A percentile compares a stretch with the other conserved stretches of the same genome.
phyloP scores from a whole-genome alignment of 192 early-diverging fungal species.

The Coemansia sp. region DNA sequence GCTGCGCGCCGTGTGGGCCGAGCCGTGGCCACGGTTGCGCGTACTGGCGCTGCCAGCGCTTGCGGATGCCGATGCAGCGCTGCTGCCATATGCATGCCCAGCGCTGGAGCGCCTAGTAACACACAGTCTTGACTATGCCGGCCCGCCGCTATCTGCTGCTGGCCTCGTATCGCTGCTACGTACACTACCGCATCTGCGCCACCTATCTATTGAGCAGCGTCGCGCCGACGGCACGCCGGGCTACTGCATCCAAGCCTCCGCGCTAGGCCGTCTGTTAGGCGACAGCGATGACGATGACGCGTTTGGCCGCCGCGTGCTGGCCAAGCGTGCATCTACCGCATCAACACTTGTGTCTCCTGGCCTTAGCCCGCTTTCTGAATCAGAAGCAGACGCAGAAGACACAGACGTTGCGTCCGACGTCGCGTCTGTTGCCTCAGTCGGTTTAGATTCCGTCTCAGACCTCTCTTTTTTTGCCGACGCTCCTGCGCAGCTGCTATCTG shows the following conservation, averaged over 20 bases:
- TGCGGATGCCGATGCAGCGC: slow-evolving; percentile 26
- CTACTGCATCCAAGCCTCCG: slow-evolving; percentile 28
- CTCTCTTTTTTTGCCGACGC: neutral
- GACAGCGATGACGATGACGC: slow-evolving; percentile 18
- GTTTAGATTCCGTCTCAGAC: neutral
- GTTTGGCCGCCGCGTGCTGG: slow-evolving; percentile 15
- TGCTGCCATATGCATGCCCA: slow-evolving; percentile 29
- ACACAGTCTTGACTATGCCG: slow-evolving; percentile 49
- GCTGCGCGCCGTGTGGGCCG: slow-evolving; percentile 17
- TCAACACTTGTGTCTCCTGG: slow-evolving; percentile 1
- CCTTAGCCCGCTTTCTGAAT: neutral
- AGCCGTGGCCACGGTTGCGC: slow-evolving; percentile 31
- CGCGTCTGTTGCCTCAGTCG: neutral
- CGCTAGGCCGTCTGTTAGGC: slow-evolving; percentile 40
- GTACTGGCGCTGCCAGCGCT: slow-evolving; percentile 41
- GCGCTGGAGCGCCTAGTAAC: slow-evolving; percentile 34
- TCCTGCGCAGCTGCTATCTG: neutral
- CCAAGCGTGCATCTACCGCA: slow-evolving; percentile 20
- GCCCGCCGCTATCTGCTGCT: slow-evolving; percentile 38
- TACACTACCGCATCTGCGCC: slow-evolving; percentile 29
- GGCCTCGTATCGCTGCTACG: slow-evolving; percentile 33
- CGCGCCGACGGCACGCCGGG: slow-evolving; percentile 43
- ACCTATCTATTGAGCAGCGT: slow-evolving; percentile 50
- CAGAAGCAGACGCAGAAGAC: slow-evolving; percentile 16
- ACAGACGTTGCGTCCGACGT: slow-evolving; percentile 8